Conservation (phyloP, 2,329 filamentous ascomycete species). For the Diaporthe citrichinensis region DNA sequence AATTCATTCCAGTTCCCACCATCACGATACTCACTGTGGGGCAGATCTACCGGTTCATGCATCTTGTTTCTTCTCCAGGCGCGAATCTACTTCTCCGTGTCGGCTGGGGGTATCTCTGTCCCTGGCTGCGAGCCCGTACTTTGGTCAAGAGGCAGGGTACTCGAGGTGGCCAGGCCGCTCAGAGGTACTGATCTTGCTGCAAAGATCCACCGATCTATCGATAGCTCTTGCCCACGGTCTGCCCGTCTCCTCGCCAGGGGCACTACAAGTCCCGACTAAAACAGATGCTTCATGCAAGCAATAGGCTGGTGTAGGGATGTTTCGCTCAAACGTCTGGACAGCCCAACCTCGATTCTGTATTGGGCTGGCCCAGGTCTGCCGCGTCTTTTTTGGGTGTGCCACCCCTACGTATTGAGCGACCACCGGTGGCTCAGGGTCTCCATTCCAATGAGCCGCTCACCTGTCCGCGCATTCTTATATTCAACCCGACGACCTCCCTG, state of each 20-base stretch:
- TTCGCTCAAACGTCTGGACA: conserved; percentile 38
- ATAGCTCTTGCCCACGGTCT: conserved; percentile 33
- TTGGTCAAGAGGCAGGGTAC: conserved; percentile 25
- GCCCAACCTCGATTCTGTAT: conserved; percentile 35
- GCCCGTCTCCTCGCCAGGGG: conserved; percentile 29
- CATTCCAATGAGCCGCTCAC: conserved; percentile 41
- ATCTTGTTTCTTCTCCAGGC: conserved; percentile 31
- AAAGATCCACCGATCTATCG: conserved; percentile 33
- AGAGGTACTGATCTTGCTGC: conserved; percentile 28
- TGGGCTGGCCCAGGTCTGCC: conserved; percentile 32
- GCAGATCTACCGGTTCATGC: conserved; percentile 37
- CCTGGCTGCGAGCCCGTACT: conserved; percentile 26
- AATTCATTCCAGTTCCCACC: conserved; percentile 39
- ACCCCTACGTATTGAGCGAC: conserved; percentile 41
- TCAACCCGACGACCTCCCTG: conserved; percentile 33
- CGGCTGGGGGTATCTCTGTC: conserved; percentile 28
- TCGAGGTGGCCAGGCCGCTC: conserved; percentile 9
- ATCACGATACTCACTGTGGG: conserved; percentile 34
- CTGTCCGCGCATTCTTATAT: conserved; percentile 37
- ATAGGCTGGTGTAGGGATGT: conserved; percentile 43
- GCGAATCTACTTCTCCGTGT: conserved; percentile 33
- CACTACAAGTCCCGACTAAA: conserved; percentile 38
- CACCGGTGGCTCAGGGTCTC: conserved; percentile 37
- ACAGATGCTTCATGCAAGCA: conserved; percentile 43
- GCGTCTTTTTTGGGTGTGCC: conserved; percentile 38